Conservation (phyloP, 768 basidiomycete genomes). For the Neoboletus brunneissimus region DNA sequence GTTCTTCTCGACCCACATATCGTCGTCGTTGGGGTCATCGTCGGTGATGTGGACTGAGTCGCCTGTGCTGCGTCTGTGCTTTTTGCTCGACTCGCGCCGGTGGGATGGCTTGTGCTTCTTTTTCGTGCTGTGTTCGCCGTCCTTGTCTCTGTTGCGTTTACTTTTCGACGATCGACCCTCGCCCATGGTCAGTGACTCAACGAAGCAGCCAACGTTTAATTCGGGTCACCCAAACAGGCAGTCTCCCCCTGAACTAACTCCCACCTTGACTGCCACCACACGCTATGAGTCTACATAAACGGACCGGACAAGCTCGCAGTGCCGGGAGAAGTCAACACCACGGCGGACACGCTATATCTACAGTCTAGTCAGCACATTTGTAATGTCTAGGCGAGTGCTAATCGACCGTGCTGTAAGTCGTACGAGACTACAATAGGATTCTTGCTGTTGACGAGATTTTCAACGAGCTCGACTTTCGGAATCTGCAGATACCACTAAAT, state of each 20-base stretch:
- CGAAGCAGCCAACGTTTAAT: not conserved
- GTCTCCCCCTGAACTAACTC: not conserved
- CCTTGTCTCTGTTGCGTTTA: constrained; percentile 36
- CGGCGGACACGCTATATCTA: too few species aligned
- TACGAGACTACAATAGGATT: not conserved
- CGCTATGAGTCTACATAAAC: not conserved
- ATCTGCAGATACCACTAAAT: not conserved
- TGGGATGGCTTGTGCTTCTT: constrained; percentile 54
- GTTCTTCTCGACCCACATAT: constrained; percentile 88
- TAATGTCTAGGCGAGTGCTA: too few species aligned
- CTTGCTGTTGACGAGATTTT: not conserved
- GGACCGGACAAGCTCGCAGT: too few species aligned
- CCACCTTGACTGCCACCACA: not conserved
- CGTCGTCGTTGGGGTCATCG: constrained; percentile 71
- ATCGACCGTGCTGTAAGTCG: not conserved
- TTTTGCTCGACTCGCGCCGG: constrained; percentile 33
- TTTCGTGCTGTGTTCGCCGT: constrained; percentile 47
- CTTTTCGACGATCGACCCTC: constrained; percentile 21
- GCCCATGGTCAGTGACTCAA: constrained; percentile 20
- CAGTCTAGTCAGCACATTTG: too few species aligned
- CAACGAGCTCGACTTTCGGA: not conserved
- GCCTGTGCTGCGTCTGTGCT: constrained; percentile 32
- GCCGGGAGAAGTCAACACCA: too few species aligned
- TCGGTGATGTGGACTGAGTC: constrained; percentile 49
- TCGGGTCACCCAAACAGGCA: constrained; percentile 1